phyloP scores from a whole-genome alignment of 345 rosid species.

The Bruguiera parviflora region DNA sequence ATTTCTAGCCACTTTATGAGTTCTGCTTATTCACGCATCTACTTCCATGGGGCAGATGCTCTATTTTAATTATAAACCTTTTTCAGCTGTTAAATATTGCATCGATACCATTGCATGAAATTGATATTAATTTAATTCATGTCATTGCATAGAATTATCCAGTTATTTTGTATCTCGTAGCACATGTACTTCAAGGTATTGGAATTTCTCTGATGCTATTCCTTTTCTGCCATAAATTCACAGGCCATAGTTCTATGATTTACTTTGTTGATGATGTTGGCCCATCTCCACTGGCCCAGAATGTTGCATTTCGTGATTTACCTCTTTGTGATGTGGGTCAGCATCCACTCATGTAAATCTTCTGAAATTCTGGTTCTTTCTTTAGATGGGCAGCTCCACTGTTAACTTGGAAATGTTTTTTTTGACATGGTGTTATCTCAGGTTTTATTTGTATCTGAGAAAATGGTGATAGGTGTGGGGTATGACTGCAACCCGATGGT shows the following conservation, averaged over 20 bases:
- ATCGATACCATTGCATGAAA: neutral
- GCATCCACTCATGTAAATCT: slow-evolving; percentile 64
- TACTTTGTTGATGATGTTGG: slow-evolving; percentile 98
- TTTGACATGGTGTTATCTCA: slow-evolving; percentile 24
- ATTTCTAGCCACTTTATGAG: neutral
- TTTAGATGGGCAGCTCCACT: neutral
- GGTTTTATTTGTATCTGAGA: slow-evolving; percentile 93
- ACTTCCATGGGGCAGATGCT: neutral
- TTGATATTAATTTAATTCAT: neutral
- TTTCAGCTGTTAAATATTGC: neutral
- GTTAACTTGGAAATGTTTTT: slow-evolving; percentile 11
- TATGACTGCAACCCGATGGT: slow-evolving; percentile 93
- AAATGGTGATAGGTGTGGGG: slow-evolving; percentile 87
- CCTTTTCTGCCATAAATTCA: slow-evolving; percentile 12
- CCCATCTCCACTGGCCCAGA: slow-evolving; percentile 95
- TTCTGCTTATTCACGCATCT: neutral
- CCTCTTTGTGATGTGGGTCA: slow-evolving; percentile 99
- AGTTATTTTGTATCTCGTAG: neutral
- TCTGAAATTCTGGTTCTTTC: slow-evolving; percentile 26
- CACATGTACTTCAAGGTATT: neutral
- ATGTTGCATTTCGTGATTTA: slow-evolving; percentile 79
- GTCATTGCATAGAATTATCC: neutral
- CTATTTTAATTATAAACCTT: neutral
- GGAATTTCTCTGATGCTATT: neutral
- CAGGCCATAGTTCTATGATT: slow-evolving; percentile 96